These are phyloP conservation scores for Thamnidium elegans DNA, from an alignment of 192 early-diverging fungal species.

Conservation along the genomic window DNA sequence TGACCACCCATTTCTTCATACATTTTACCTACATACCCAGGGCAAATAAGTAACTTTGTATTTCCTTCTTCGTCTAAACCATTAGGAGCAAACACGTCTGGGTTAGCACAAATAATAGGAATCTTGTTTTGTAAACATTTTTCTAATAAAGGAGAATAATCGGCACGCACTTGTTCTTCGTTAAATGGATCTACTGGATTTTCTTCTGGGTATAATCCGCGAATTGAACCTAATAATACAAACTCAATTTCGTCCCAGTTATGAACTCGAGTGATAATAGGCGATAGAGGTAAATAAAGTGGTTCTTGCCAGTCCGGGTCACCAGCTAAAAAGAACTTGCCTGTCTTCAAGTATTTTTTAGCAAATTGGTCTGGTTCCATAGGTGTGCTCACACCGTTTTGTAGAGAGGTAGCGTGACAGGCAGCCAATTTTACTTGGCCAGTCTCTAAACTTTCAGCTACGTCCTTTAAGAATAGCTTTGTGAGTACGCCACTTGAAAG, in stretches of 20 bases:
- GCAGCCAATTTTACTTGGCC: background rate
- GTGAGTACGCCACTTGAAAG: conserved; percentile 30
- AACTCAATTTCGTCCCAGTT: conserved; percentile 24
- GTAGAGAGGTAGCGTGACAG: conserved; percentile 18
- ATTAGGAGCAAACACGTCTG: conserved; percentile 33
- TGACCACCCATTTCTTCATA: conserved; percentile 29
- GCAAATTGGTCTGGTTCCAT: conserved; percentile 16
- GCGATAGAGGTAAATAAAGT: conserved; percentile 18
- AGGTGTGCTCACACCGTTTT: background rate
- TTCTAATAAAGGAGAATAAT: conserved; percentile 25
- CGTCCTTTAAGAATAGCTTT: conserved; percentile 20
- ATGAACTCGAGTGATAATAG: conserved; percentile 1
- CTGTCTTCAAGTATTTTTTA: conserved; percentile 17
- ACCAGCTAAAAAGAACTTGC: conserved; percentile 22
- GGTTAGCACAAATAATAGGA: conserved; percentile 34
- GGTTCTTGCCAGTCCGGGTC: conserved; percentile 20
- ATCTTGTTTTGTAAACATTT: conserved; percentile 1
- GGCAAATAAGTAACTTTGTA: conserved; percentile 15
- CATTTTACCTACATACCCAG: conserved; percentile 27
- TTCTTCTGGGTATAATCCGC: conserved; percentile 1
- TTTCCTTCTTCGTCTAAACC: conserved; percentile 21
- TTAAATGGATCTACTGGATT: background rate
- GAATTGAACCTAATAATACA: conserved; percentile 25
- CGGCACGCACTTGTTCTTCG: conserved; percentile 8
- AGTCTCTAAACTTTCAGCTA: background rate